Percentiles rank a stretch among this genome's conserved stretches.
Evolutionary conservation across 164 flowering plant genomes (phyloP).

Genomic region (Vitis riparia): DNA sequence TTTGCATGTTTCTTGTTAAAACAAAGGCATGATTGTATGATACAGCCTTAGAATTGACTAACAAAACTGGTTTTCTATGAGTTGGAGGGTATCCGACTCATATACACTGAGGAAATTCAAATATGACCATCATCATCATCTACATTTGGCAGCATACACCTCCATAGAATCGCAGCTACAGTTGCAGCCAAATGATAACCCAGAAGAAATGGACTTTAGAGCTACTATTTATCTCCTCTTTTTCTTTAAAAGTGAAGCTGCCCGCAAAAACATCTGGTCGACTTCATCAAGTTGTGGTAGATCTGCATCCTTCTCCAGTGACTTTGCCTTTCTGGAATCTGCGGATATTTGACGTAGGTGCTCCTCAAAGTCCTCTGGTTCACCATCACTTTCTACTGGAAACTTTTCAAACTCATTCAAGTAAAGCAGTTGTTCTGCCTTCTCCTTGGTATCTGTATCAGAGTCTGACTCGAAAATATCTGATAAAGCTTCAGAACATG

Average conservation of each 20-base stretch:
- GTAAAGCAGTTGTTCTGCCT: constrained; percentile 53
- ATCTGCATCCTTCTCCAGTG: constrained; percentile 24
- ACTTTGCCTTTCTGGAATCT: constrained; percentile 33
- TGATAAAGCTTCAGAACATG: constrained; percentile 78
- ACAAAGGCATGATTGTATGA: too few relatives aligned
- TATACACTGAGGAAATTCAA: too few relatives aligned
- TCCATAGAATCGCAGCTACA: too few relatives aligned
- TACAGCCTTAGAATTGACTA: too few relatives aligned
- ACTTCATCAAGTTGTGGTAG: constrained; percentile 75
- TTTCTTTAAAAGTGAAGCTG: constrained; percentile 72
- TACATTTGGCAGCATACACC: too few relatives aligned
- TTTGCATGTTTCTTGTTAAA: too few relatives aligned
- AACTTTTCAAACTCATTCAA: constrained; percentile 70
- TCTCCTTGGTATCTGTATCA: constrained; percentile 45
- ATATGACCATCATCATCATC: too few relatives aligned
- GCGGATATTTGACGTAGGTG: constrained; percentile 61
- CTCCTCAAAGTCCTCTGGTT: constrained; percentile 66
- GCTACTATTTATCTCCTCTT: constrained; percentile 33
- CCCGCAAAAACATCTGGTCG: constrained; percentile 67
- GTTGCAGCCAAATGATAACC: too few relatives aligned
- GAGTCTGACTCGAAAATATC: constrained; percentile 91
- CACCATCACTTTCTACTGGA: constrained; percentile 37
- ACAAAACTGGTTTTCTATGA: too few relatives aligned
- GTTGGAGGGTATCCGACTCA: too few relatives aligned
- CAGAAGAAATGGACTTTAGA: too few relatives aligned